Evolutionary conservation across 2,329 filamentous ascomycete species (phyloP).

Genomic region (Epichloe typhina): DNA sequence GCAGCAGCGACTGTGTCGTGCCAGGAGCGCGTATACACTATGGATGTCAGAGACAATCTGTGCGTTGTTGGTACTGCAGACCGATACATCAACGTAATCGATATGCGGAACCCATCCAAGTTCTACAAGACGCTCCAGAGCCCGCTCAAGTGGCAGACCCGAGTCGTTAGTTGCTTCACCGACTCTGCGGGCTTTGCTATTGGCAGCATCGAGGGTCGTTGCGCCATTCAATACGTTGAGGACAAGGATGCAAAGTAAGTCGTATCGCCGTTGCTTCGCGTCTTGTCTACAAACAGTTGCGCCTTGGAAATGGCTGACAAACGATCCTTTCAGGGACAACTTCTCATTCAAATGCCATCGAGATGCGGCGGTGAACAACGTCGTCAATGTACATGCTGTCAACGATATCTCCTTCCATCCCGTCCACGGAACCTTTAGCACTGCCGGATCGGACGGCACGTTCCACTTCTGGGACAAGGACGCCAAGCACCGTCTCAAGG

Average conservation of each 20-base stretch:
- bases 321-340: conserved; percentile 49
- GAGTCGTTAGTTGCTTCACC: conserved; percentile 87
- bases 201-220: conserved; percentile 91
- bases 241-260: conserved; percentile 72
- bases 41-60: conserved; percentile 81
- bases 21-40: conserved; percentile 74
- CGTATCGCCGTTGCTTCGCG: neutral
- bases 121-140: conserved; percentile 96
- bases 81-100: conserved; percentile 89
- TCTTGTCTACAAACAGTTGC: neutral
- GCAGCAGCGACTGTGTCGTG: conserved; percentile 51
- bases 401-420: conserved; percentile 98
- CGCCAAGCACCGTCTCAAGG: conserved; percentile 78
- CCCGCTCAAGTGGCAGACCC: conserved; percentile 95
- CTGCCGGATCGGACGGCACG: conserved; percentile 85
- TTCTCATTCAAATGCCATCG: conserved; percentile 99
- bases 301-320: neutral
- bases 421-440: conserved; percentile 94
- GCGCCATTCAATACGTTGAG: conserved; percentile 96
- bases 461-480: conserved; percentile 97
- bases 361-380: conserved; percentile 59
- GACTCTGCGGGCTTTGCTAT: conserved; percentile 89
- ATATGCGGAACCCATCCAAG: conserved; percentile 73
- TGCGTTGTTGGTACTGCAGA: conserved; percentile 89
- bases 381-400: conserved; percentile 84